Evolutionary conservation across 805 yeast genomes (phyloP), one percentile per base, ranked within the genome.

Genomic region (Kurtzmaniella fragi): DNA sequence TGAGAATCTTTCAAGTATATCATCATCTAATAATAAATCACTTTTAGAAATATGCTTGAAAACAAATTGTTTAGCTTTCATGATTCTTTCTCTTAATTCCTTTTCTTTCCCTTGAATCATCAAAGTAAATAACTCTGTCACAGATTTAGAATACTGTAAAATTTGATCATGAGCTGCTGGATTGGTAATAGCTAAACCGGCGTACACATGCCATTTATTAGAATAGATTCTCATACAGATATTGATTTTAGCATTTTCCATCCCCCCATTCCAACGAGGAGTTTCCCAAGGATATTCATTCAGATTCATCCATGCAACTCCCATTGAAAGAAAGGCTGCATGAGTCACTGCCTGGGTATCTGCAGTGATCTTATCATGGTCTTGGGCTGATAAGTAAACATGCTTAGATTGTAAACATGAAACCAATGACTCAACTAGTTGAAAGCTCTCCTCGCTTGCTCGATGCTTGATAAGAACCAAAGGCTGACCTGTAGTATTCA

Each of bases 281-380:
- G 80, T 73, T 46, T 80, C 82, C 99, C 99, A 93, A 0, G 99
- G 99, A 56, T 88, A 93, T 56, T 84, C 82, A 53, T 82, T 75
- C 45, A 75, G 70, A 34, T 80, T 76, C 48, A 77, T 83, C 99
- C 99, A 93, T 5, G 98, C 98, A 6, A 81, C 79, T 4, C 99
- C 99, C 99, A 93, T 93, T 41, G 95, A 82, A 42, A 93, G 67
- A 54, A 93, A 93, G 0, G 97, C 98, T 10, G 97, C 97, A 57
- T 93, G 99, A 0, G 99, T 93, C 13, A 91, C 96, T 0, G 98
- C 98, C 60, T 93, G 99, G 2, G 98, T 93, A 58, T 93, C 99
- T 0, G 99, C 99, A 0, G 99, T 91, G 45, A 93, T 91, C 50
- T 75, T 78, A 59, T 93, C 99, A 58, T 93, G 99, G 56, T 90